phyloP scores from a whole-genome alignment of 2,329 filamentous ascomycete species.

The Ambrosiella xylebori region DNA sequence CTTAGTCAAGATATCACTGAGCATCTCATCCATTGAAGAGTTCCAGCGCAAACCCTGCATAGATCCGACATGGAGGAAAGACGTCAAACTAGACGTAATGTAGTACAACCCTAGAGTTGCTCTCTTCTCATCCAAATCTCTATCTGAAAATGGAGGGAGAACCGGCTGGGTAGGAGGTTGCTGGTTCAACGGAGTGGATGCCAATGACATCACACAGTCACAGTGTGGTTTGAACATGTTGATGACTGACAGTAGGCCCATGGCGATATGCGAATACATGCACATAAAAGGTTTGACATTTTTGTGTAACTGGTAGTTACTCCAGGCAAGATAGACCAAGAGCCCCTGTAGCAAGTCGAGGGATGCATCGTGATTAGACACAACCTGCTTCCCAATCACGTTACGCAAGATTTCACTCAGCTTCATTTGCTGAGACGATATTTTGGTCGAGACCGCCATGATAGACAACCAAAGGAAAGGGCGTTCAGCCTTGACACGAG shows the following conservation, averaged over 20 bases:
- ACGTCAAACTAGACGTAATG: conserved; percentile 15
- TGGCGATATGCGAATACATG: conserved; percentile 10
- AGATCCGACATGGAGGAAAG: conserved; percentile 16
- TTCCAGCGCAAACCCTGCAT: conserved; percentile 34
- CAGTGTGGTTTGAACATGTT: conserved; percentile 10
- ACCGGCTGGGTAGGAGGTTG: background rate
- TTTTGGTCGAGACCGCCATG: conserved; percentile 19
- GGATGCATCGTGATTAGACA: conserved; percentile 16
- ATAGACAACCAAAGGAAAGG: conserved; percentile 25
- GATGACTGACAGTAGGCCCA: conserved; percentile 6
- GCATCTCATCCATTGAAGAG: conserved; percentile 35
- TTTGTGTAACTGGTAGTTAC: conserved; percentile 12
- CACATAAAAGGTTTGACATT: conserved; percentile 1
- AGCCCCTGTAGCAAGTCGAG: conserved; percentile 18
- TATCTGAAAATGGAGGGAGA: conserved; percentile 6
- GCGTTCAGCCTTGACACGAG: conserved; percentile 18
- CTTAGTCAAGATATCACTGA: conserved; percentile 23
- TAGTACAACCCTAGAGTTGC: conserved; percentile 14
- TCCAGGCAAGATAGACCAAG: conserved; percentile 19
- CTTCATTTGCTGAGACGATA: conserved; percentile 15
- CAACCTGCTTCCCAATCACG: conserved; percentile 16
- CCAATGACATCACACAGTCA: conserved; percentile 1
- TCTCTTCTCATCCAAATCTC: conserved; percentile 13
- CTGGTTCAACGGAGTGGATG: background rate
- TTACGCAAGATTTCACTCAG: conserved; percentile 16